These are phyloP conservation scores for Kondoa malvinella DNA, from an alignment of 768 basidiomycete genomes.

Conservation along the genomic window DNA sequence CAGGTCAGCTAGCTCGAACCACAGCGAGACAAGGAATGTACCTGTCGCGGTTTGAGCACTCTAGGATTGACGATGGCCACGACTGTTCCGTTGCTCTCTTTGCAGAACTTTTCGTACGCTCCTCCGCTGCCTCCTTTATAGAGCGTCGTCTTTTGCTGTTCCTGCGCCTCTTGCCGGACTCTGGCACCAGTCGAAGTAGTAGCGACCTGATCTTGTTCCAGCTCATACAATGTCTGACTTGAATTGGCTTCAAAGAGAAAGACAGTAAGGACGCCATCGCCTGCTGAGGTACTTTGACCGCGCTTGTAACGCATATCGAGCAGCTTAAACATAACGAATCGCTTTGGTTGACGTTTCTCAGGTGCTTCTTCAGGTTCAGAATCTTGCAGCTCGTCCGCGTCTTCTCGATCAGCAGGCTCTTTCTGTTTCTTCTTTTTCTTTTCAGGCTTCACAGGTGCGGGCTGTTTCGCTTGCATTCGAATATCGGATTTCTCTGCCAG, in stretches of 20 bases:
- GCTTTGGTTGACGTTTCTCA: conserved; percentile 44
- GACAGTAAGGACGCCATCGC: conserved; percentile 67
- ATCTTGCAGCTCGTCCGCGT: conserved; percentile 1
- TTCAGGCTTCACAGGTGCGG: conserved; percentile 22
- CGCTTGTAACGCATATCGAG: conserved; percentile 59
- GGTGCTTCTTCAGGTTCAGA: conserved; percentile 11
- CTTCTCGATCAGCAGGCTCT: conserved; percentile 18
- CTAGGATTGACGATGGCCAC: conserved; percentile 74
- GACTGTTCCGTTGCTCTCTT: conserved; percentile 73
- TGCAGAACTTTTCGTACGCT: conserved; percentile 74
- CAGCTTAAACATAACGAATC: conserved; percentile 70
- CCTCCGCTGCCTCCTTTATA: conserved; percentile 83
- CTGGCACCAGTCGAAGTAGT: background rate
- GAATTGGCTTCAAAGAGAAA: conserved; percentile 76
- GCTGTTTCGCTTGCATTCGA: conserved; percentile 46
- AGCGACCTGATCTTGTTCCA: conserved; percentile 4
- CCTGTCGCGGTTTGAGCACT: conserved; percentile 71
- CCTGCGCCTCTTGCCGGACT: conserved; percentile 37
- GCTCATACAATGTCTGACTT: conserved; percentile 36
- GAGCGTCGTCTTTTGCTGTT: conserved; percentile 40
- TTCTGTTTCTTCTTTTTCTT: conserved; percentile 22
- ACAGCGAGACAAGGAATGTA: conserved; percentile 27
- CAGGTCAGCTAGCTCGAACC: background rate
- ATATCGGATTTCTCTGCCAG: conserved; percentile 77
- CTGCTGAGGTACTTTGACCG: conserved; percentile 46